Base-by-base conservation (phyloP, 176 grass and related monocot genomes). In the Eremochloa ophiuroides region DNA sequence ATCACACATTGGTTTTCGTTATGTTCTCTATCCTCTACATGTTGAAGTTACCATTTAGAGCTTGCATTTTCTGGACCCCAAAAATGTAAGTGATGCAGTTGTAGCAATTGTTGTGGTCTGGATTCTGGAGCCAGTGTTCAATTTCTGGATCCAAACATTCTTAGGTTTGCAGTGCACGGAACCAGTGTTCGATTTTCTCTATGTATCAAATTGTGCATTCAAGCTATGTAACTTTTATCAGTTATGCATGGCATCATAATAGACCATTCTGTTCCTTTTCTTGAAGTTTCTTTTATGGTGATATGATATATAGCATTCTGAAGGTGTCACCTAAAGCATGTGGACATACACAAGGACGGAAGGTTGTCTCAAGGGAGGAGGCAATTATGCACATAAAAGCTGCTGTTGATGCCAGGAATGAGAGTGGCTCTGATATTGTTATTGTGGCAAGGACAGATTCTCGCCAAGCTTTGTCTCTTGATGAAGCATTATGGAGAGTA, bases 321-420 rank as follows among this genome's bases (percentile, higher is more conserved):
- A 88, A 98, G 95, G 95, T 98, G 27, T 92, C 96, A 33, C 96
- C 96, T 87, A 98, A 98, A 93, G 96, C 96, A 39, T 95, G 93
- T 46, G 96, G 96, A 3, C 96, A 98, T 85, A 98, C 96, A 66
- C 84, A 89, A 86, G 96, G 96, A 86, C 82, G 96, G 56, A 98
- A 93, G 79, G 93, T 98, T 81, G 90, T 93, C 34, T 89, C 93
- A 10, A 91, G 88, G 87, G 93, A 95, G 87, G 96, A 98, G 80
- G 88, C 96, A 59, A 86, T 91, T 74, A 93, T 95, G 88, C 86
- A 53, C 47, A 93, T 98, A 89, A 98, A 93, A 81, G 96, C 96
- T 1, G 96, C 96, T 81, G 80, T 91, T 55, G 96, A 98, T 91
- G 96, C 93, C 20, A 89, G 93, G 50, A 93, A 84, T 41, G 96